Evolutionary conservation across 2,329 filamentous ascomycete species (phyloP).

Genomic region (Chlorencoelia australis): DNA sequence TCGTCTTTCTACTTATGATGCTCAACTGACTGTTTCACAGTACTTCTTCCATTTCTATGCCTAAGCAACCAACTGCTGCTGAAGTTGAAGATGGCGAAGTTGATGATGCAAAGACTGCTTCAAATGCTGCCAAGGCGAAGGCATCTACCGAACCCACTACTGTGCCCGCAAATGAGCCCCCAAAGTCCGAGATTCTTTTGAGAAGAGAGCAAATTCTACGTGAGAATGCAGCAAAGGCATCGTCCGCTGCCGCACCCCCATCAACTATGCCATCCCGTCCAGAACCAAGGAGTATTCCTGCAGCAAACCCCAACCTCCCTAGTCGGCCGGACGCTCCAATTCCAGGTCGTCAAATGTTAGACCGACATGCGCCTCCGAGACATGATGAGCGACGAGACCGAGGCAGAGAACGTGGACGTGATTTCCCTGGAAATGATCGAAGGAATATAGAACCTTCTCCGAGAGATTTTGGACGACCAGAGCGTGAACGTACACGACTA

Average conservation of each 20-base stretch:
- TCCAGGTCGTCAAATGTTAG: constrained; percentile 20
- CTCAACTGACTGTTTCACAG: constrained; percentile 27
- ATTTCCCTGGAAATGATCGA: constrained; percentile 21
- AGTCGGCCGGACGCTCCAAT: constrained; percentile 26
- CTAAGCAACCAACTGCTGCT: constrained; percentile 23
- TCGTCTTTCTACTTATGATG: not conserved
- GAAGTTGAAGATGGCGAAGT: constrained; percentile 68
- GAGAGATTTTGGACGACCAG: constrained; percentile 20
- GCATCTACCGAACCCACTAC: constrained; percentile 4
- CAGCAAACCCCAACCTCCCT: constrained; percentile 20
- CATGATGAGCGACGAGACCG: constrained; percentile 25
- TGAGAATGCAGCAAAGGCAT: constrained; percentile 20
- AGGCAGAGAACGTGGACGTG: constrained; percentile 23
- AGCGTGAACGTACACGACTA: constrained; percentile 21
- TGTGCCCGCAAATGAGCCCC: constrained; percentile 11
- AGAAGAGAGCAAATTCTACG: constrained; percentile 21
- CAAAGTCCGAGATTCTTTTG: constrained; percentile 21
- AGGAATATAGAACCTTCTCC: constrained; percentile 16
- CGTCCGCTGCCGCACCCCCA: constrained; percentile 11
- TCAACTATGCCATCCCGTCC: constrained; percentile 16
- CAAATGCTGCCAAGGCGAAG: constrained; percentile 3
- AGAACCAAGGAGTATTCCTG: constrained; percentile 13
- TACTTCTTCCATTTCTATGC: constrained; percentile 25
- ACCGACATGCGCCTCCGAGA: constrained; percentile 22
- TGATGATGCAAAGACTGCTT: constrained; percentile 41